A percentile compares a stretch with the other conserved stretches of the same genome.
Evolutionary conservation across 2,329 filamentous ascomycete species (phyloP).

Genomic region (Anthostomella pinea): DNA sequence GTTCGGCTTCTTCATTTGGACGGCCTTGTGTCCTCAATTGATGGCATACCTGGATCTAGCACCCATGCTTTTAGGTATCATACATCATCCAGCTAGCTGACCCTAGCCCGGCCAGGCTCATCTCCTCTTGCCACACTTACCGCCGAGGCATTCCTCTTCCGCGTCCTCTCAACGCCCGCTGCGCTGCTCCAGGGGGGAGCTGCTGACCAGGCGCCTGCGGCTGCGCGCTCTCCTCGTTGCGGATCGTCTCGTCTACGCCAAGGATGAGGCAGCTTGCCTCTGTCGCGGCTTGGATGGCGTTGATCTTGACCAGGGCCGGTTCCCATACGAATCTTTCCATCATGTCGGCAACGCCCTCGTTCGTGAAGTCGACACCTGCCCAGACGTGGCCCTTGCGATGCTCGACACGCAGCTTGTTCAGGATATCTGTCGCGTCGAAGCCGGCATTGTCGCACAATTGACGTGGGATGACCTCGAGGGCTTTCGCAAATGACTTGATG

Average conservation of each 20-base stretch:
- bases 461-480: slow-evolving; percentile 91
- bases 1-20: no score
- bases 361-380: slow-evolving; percentile 93
- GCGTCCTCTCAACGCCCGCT: slow-evolving; percentile 79
- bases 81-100: slow-evolving; percentile 7
- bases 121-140: slow-evolving; percentile 35
- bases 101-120: slow-evolving; percentile 2
- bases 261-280: slow-evolving; percentile 95
- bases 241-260: slow-evolving; percentile 97
- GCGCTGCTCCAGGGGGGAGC: slow-evolving; percentile 77
- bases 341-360: slow-evolving; percentile 92
- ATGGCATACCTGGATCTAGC: slow-evolving; percentile 17
- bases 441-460: slow-evolving; percentile 98
- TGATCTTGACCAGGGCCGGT: slow-evolving; percentile 91
- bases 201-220: slow-evolving; percentile 77
- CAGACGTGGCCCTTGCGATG: slow-evolving; percentile 90
- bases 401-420: slow-evolving; percentile 94
- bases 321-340: slow-evolving; percentile 97
- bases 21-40: slow-evolving; percentile 13
- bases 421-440: slow-evolving; percentile 96
- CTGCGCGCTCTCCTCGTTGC: slow-evolving; percentile 87
- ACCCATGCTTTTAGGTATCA: slow-evolving; percentile 17
- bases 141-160: slow-evolving; percentile 88
- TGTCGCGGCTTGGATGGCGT: slow-evolving; percentile 92
- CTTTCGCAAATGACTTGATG: slow-evolving; percentile 97